These are phyloP conservation scores for Pyropia haitanensis DNA, from an alignment of 23 red algal species.

Conservation along the genomic window DNA sequence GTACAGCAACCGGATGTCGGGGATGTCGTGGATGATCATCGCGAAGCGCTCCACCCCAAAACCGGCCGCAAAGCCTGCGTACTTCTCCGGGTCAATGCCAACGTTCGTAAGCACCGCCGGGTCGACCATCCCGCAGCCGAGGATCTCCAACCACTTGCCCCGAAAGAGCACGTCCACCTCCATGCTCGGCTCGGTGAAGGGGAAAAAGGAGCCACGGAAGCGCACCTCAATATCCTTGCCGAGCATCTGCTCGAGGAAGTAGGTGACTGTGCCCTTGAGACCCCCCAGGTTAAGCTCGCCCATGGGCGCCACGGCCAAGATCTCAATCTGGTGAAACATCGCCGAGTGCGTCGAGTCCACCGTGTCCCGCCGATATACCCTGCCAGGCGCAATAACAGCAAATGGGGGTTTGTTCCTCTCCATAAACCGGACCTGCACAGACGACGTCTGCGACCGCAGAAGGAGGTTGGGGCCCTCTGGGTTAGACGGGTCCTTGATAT, in stretches of 20 bases:
- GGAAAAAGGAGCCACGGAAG: constrained; percentile 63
- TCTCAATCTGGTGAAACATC: constrained; percentile 79
- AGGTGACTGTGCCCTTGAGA: constrained; percentile 42
- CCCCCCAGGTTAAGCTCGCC: constrained; percentile 38
- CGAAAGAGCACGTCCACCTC: constrained; percentile 78
- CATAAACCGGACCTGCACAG: constrained; percentile 77
- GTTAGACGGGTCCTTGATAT: constrained; percentile 8
- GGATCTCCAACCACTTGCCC: constrained; percentile 67
- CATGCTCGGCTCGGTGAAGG: constrained; percentile 79
- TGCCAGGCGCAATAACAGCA: constrained; percentile 51
- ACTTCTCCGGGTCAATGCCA: constrained; percentile 62
- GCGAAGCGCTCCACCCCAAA: constrained; percentile 84
- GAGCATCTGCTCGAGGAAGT: constrained; percentile 72
- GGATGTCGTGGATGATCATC: constrained; percentile 68
- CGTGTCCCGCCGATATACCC: constrained; percentile 61
- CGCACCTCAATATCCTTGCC: constrained; percentile 58
- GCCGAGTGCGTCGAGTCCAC: constrained; percentile 59
- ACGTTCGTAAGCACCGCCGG: constrained; percentile 62
- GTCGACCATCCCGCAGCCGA: constrained; percentile 80
- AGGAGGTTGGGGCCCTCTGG: constrained; percentile 19
- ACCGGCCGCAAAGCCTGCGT: constrained; percentile 65
- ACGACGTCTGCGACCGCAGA: constrained; percentile 63
- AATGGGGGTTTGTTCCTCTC: constrained; percentile 69
- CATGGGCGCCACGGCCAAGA: constrained; percentile 42
- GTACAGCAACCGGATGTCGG: constrained; percentile 67